Base-by-base conservation (phyloP, 345 rosid genomes). In the Citrus hindsii region DNA sequence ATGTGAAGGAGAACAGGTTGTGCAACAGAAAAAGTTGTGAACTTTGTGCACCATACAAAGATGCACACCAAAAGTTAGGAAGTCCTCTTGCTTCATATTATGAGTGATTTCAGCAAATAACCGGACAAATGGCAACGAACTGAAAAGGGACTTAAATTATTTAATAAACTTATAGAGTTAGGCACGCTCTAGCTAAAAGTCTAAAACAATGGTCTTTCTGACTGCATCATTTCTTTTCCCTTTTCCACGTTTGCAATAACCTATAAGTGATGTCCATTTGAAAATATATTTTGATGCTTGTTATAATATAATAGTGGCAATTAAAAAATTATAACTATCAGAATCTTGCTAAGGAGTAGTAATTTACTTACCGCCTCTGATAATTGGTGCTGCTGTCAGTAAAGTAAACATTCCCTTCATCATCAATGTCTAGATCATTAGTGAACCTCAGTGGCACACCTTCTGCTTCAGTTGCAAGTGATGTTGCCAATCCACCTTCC, bases 341-440 rank as follows among this genome's bases (percentile, higher is more conserved):
- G 51, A 60, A 60, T 37, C 61, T 24, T 19, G 60, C 16, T 40
- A 28, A 80, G 69, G 68, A 69, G 73, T 33, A 51, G 53, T 46
- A 59, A 16, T 18, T 40, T 10, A 24, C 19, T 67, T 16, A 90
- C 98, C 98, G 89, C 73, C 99, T 89, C 77, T 91, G 91, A 84
- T 89, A 95, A 59, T 71, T 77, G 48, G 82, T 84, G 81, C 99
- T 95, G 88, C 98, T 95, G 83, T 95, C 98, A 8, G 98, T 95
- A 46, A 95, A 95, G 81, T 95, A 95, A 76, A 95, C 75, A 78
- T 85, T 92, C 53, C 98, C 98, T 81, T 93, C 92, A 12, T 90
- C 92, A 79, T 92, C 97, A 77, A 95, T 84, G 82, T 95, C 98
- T 82, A 95, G 92, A 65, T 95, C 99, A 76, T 93, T 95, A 75